These are phyloP conservation scores for Cadophora sp. DNA, from an alignment of 2,329 filamentous ascomycete species.

Conservation along the genomic window DNA sequence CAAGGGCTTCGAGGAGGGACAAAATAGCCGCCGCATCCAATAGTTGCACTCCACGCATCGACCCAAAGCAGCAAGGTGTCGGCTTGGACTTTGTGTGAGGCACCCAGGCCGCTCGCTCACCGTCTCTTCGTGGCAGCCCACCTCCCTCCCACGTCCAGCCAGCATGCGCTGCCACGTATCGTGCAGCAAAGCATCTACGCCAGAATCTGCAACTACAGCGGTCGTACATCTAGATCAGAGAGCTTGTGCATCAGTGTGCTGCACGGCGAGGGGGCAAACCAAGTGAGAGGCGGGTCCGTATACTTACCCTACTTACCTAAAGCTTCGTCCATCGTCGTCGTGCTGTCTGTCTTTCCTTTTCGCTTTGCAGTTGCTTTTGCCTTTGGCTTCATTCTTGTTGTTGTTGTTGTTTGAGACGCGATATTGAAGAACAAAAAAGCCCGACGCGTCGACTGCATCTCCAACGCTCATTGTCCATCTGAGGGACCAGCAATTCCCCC, in stretches of 20 bases:
- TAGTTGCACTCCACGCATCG: slow-evolving; percentile 2
- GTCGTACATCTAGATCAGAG: slow-evolving; percentile 40
- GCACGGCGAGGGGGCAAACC: slow-evolving; percentile 36
- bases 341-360: slow-evolving; percentile 24
- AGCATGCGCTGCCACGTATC: slow-evolving; percentile 42
- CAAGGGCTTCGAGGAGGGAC: slow-evolving; percentile 5
- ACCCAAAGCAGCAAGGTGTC: slow-evolving; percentile 8
- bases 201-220: slow-evolving; percentile 42
- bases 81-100: slow-evolving; percentile 21
- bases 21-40: slow-evolving; percentile 4
- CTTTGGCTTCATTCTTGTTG: slow-evolving; percentile 5
- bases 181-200: slow-evolving; percentile 37
- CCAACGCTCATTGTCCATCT: slow-evolving; percentile 33
- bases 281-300: slow-evolving; percentile 33
- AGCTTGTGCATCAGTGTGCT: slow-evolving; percentile 35
- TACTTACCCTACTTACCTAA: slow-evolving; percentile 23
- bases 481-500: slow-evolving; percentile 32
- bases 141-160: background rate
- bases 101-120: slow-evolving; percentile 27
- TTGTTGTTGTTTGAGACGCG: slow-evolving; percentile 26
- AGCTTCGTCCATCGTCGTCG: slow-evolving; percentile 29
- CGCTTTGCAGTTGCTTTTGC: slow-evolving; percentile 18
- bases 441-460: slow-evolving; percentile 33
- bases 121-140: slow-evolving; percentile 15
- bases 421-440: slow-evolving; percentile 10